Evolutionary conservation across 768 basidiomycete species (phyloP), one percentile per base, ranked within the genome.

Genomic region (Agaricus sinodeliciosus): DNA sequence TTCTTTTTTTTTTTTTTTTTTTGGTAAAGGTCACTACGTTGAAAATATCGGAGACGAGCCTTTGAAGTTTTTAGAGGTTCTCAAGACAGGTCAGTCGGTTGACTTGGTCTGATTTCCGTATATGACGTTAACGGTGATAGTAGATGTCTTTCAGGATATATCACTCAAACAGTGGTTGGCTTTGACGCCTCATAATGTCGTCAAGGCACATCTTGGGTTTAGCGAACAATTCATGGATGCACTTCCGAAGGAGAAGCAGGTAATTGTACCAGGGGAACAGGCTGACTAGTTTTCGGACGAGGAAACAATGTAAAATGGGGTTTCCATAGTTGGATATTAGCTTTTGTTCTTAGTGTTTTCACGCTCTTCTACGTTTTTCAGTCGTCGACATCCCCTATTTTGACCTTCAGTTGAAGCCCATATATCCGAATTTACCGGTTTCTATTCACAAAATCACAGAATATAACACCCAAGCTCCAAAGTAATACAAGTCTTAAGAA

Each of bases 1-100:
- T n/a, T n/a, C n/a, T n/a, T n/a, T n/a, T n/a, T 22, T 22, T 49
- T 49, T 34, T n/a, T 7, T 53, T 19, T 19, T 19, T 19, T 6
- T 28, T 7, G 42, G 34, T 34, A 49, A 57, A 77, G 82, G 82
- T 1, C 85, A 87, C 60, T 85, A 85, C 60, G 70, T 86, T 25
- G 82, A 85, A 62, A 84, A 85, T 63, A 80, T 74, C 3, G 82
- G 83, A 13, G 78, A 82, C 57, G 72, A 74, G 2, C 77, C 83
- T 2, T 62, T 85, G 36, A 70, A 65, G 55, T 80, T 78, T 60
- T 69, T 87, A 5, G 83, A 86, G 61, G 76, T 86, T n/a, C 80
- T 84, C 62, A 76, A 72, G 58, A 70, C 80, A 26, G 72, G 78
- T 76, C 61, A 47, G 67, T 54, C 16, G 8, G 27, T 31, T 22